Conservation (phyloP, 2,329 filamentous ascomycete genomes). For the Piedraia hortae region DNA sequence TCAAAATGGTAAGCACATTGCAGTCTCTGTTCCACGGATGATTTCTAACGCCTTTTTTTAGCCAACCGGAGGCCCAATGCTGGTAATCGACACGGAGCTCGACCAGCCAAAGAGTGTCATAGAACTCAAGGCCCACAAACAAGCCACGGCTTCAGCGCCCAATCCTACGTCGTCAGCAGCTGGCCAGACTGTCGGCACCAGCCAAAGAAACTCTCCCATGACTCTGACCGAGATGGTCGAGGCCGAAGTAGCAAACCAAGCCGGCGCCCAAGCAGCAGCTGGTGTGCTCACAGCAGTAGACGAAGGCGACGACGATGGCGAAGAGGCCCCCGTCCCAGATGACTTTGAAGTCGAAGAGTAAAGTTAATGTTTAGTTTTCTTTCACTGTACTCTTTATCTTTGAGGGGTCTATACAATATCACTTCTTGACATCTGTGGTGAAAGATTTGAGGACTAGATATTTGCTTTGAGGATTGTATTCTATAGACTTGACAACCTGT, state of each 20-base stretch:
- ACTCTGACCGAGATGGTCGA: slow-evolving; percentile 9
- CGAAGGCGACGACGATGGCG: slow-evolving; percentile 51
- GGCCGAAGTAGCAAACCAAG: slow-evolving; percentile 3
- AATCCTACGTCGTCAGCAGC: too few relatives aligned
- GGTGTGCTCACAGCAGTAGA: slow-evolving; percentile 68
- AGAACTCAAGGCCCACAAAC: slow-evolving; percentile 79
- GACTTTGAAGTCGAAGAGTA: slow-evolving; percentile 59
- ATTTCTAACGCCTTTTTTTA: slow-evolving; percentile 12
- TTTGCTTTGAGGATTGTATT: too few relatives aligned
- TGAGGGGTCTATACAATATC: too few relatives aligned
- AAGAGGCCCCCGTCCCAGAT: slow-evolving; percentile 40
- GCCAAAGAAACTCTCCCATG: slow-evolving; percentile 5
- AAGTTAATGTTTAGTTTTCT: too few relatives aligned
- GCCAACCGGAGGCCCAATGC: slow-evolving; percentile 78
- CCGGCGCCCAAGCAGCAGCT: slow-evolving; percentile 22
- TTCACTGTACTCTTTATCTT: too few relatives aligned
- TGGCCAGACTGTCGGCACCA: slow-evolving; percentile 2
- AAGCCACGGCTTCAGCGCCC: slow-evolving; percentile 18
- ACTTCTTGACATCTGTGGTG: too few relatives aligned
- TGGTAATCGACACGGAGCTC: slow-evolving; percentile 65
- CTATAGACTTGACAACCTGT: too few relatives aligned
- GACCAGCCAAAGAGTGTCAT: slow-evolving; percentile 53
- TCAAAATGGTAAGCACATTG: slow-evolving; percentile 42
- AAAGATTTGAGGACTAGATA: too few relatives aligned
- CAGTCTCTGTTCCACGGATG: background rate